phyloP scores from a whole-genome alignment of 1,284 basidiomycete genomes.

The Tremellales sp. region DNA sequence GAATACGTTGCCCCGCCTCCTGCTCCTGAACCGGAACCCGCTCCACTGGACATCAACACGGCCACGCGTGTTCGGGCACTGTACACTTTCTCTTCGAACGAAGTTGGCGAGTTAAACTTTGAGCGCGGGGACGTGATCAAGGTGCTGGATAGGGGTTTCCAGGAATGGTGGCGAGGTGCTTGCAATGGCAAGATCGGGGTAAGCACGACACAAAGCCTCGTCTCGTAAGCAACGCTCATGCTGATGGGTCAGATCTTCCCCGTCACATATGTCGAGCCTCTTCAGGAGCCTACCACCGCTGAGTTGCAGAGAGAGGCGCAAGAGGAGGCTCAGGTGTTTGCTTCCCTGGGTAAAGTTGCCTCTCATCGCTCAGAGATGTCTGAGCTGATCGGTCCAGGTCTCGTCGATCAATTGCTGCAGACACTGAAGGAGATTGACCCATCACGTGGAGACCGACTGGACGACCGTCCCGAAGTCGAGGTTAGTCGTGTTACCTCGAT shows the following conservation, averaged over 20 bases:
- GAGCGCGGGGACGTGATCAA: slow-evolving; percentile 93
- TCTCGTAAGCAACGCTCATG: background rate
- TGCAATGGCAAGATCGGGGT: slow-evolving; percentile 79
- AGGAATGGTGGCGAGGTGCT: slow-evolving; percentile 98
- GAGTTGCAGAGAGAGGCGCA: slow-evolving; percentile 82
- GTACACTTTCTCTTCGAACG: slow-evolving; percentile 83
- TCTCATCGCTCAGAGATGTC: background rate
- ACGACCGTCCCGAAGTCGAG: slow-evolving; percentile 92
- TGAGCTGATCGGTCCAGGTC: slow-evolving; percentile 64
- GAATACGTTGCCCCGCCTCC: slow-evolving; percentile 23
- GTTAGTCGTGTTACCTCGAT: slow-evolving; percentile 46
- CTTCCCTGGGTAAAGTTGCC: slow-evolving; percentile 34
- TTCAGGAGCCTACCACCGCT: slow-evolving; percentile 76
- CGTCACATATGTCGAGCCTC: slow-evolving; percentile 91
- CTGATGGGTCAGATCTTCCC: slow-evolving; percentile 70
- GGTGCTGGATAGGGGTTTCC: slow-evolving; percentile 90
- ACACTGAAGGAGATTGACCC: slow-evolving; percentile 76
- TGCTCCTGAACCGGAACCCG: slow-evolving; percentile 36
- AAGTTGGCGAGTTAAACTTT: slow-evolving; percentile 88
- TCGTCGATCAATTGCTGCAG: slow-evolving; percentile 80
- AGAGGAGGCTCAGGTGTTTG: slow-evolving; percentile 73
- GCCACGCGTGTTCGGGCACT: slow-evolving; percentile 84
- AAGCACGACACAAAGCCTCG: slow-evolving; percentile 5
- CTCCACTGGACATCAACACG: slow-evolving; percentile 41
- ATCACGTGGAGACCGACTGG: slow-evolving; percentile 70